Percentiles rank a stretch among this genome's conserved stretches.
Evolutionary conservation across 768 basidiomycete genomes (phyloP).

Genomic region (Lepiota venenata): DNA sequence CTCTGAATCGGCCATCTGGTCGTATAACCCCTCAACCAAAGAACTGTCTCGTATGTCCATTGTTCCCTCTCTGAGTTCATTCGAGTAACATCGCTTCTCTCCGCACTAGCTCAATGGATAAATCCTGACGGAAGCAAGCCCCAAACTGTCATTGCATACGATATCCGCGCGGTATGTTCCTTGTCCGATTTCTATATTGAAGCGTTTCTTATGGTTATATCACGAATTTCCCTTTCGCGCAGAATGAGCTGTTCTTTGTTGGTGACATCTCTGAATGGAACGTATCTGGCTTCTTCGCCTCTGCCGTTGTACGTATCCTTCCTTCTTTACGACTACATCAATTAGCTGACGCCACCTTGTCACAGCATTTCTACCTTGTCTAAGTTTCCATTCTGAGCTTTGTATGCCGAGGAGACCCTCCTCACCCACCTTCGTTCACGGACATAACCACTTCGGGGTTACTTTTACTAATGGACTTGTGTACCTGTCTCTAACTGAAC

Average conservation of each 20-base stretch:
- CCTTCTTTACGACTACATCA: not conserved
- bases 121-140: slow-evolving; percentile 40
- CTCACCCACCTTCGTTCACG: not conserved
- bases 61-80: not conserved
- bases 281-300: slow-evolving; percentile 24
- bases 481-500: not conserved
- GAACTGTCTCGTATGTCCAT: slow-evolving; percentile 36
- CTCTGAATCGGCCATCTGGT: slow-evolving; percentile 48
- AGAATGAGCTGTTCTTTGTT: slow-evolving; percentile 40
- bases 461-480: not conserved
- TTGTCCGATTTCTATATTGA: not conserved
- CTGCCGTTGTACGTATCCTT: slow-evolving; percentile 29
- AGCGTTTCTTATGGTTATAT: not conserved
- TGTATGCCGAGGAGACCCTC: not conserved
- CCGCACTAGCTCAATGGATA: slow-evolving; percentile 37
- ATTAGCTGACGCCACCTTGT: not conserved
- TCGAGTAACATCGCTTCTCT: not conserved
- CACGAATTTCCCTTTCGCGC: not conserved
- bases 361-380: slow-evolving; percentile 21
- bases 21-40: slow-evolving; percentile 30
- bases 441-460: not conserved
- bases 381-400: slow-evolving; percentile 4
- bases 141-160: slow-evolving; percentile 35
- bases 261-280: slow-evolving; percentile 42
- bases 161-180: slow-evolving; percentile 26